phyloP scores from a whole-genome alignment of 352 stramenopile genomes.

The Thraustochytrium striatum region DNA sequence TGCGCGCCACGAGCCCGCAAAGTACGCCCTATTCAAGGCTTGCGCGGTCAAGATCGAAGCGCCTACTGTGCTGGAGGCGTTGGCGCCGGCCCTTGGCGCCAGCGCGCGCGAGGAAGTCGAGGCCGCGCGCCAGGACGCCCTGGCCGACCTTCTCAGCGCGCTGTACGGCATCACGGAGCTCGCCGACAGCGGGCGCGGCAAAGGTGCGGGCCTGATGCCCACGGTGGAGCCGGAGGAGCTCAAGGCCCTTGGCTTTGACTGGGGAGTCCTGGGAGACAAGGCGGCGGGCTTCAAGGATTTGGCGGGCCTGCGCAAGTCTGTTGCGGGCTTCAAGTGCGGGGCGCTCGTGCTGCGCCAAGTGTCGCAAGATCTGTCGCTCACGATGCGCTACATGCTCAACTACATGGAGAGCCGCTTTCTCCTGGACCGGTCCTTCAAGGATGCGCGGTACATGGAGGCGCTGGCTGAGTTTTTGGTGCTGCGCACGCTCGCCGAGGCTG shows the following conservation, averaged over 20 bases:
- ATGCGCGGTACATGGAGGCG: background rate
- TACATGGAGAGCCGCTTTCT: constrained; percentile 17
- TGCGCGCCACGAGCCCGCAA: too few species aligned
- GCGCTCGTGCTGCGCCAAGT: background rate
- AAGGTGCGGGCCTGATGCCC: background rate
- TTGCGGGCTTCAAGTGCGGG: background rate
- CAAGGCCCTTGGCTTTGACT: background rate
- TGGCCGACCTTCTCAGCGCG: constrained; percentile 1
- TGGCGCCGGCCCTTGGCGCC: too few species aligned
- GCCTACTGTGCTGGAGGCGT: too few species aligned
- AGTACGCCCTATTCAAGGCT: too few species aligned
- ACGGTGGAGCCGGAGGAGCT: background rate
- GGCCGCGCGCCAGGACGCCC: background rate
- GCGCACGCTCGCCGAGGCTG: background rate
- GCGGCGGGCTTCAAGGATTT: background rate
- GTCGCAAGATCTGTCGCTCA: background rate
- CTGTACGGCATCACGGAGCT: constrained; percentile 37
- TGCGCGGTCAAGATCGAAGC: too few species aligned
- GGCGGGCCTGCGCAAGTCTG: background rate
- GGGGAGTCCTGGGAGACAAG: background rate
- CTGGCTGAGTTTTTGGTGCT: background rate
- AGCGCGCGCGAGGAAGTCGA: background rate
- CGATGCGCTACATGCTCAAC: constrained; percentile 33
- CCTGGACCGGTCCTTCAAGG: background rate
- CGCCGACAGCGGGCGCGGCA: background rate